Percentiles rank a stretch among this genome's conserved stretches.
Conservation (phyloP, 495 filamentous ascomycete species). For the Platismatia glauca region DNA sequence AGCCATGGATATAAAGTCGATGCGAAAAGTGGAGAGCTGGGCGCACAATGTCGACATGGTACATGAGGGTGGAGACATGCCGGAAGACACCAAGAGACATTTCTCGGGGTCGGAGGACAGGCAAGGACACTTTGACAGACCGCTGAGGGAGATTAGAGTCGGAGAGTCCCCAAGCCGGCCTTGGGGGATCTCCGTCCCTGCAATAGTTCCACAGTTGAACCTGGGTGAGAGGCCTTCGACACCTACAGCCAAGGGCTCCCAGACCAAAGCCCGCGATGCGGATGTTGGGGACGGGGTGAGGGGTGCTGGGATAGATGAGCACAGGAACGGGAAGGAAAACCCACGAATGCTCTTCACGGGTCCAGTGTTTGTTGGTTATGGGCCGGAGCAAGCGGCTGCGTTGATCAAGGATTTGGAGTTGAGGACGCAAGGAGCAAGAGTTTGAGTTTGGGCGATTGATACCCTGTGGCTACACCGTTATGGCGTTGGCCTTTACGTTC, state of each 20-base stretch:
- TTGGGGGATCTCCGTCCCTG: conserved; percentile 78
- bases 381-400: conserved; percentile 63
- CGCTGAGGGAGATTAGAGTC: conserved; percentile 71
- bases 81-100: conserved; percentile 34
- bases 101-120: conserved; percentile 28
- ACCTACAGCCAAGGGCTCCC: conserved; percentile 22
- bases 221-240: conserved; percentile 7
- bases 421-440: background rate
- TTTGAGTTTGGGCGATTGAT: background rate
- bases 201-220: conserved; percentile 27
- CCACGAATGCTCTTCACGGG: conserved; percentile 74
- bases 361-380: conserved; percentile 82
- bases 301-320: background rate
- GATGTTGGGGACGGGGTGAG: background rate
- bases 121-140: conserved; percentile 63
- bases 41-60: conserved; percentile 45
- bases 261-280: background rate
- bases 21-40: conserved; percentile 69
- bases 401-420: conserved; percentile 51
- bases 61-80: conserved; percentile 12
- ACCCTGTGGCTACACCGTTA: background rate
- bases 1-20: conserved; percentile 41
- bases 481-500: background rate
- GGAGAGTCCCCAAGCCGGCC: conserved; percentile 84
- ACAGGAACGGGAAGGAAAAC: conserved; percentile 12